Evolutionary conservation across 495 filamentous ascomycete species (phyloP).

Genomic region (Hypoxylon perforatum): DNA sequence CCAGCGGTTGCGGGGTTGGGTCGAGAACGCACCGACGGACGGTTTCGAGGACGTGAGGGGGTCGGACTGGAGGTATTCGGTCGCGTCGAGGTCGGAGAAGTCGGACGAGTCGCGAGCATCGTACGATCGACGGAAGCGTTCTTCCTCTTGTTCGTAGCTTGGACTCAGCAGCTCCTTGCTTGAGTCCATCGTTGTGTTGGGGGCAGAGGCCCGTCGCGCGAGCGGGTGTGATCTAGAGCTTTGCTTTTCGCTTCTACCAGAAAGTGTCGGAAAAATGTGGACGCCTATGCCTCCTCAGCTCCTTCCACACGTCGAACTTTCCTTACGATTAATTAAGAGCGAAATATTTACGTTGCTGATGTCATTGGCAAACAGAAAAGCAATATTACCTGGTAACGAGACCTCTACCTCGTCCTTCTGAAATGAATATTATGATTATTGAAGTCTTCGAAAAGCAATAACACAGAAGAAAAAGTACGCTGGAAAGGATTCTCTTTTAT

Average conservation of each 20-base stretch:
- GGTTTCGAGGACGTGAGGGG: constrained; percentile 34
- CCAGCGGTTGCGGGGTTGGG: constrained; percentile 20
- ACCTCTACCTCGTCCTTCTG: too few species aligned
- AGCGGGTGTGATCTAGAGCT: too few species aligned
- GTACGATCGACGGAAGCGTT: constrained; percentile 41
- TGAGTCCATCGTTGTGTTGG: constrained; percentile 24
- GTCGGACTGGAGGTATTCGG: constrained; percentile 53
- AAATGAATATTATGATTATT: not conserved
- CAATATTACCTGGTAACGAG: too few species aligned
- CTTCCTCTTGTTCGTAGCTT: constrained; percentile 14
- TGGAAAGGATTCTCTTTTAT: not conserved
- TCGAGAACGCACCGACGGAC: constrained; percentile 23
- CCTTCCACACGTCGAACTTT: too few species aligned
- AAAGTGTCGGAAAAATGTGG: too few species aligned
- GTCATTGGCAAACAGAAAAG: too few species aligned
- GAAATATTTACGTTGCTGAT: too few species aligned
- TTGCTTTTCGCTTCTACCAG: too few species aligned
- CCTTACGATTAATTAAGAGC: too few species aligned
- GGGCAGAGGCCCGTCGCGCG: not conserved
- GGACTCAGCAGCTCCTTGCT: constrained; percentile 41
- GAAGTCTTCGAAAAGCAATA: not conserved
- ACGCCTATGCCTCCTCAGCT: too few species aligned
- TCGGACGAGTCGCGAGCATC: constrained; percentile 47
- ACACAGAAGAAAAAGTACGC: not conserved
- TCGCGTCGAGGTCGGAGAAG: constrained; percentile 54